Conservation (phyloP, 768 basidiomycete species). For the Artomyces pyxidatus region DNA sequence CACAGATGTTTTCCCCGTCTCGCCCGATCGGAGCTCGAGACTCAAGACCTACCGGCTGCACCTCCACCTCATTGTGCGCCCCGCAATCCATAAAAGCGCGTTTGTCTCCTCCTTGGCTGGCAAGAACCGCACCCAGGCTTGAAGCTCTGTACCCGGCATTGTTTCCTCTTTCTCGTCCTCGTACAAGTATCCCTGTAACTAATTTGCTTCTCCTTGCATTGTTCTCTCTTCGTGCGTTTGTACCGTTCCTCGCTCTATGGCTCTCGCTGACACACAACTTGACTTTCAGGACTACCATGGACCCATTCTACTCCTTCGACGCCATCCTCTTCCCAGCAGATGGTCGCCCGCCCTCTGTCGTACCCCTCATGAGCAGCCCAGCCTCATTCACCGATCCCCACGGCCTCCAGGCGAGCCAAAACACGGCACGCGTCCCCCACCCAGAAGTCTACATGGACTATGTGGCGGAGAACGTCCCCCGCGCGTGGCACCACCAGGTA, state of each 20-base stretch:
- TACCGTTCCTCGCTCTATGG: not conserved
- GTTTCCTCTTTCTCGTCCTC: not conserved
- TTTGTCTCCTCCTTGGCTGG: not conserved
- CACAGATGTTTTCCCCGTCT: not conserved
- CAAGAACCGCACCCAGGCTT: not conserved
- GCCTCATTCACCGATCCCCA: constrained; percentile 15
- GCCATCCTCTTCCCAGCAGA: constrained; percentile 76
- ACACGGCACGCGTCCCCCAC: constrained; percentile 62
- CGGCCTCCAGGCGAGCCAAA: constrained; percentile 22
- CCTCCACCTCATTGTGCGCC: not conserved
- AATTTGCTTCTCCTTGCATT: not conserved
- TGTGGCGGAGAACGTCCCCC: constrained; percentile 62
- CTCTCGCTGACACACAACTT: constrained; percentile 8
- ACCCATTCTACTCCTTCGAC: constrained; percentile 53
- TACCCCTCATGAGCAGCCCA: constrained; percentile 68
- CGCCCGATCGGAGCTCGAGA: not conserved
- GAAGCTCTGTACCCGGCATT: too few relatives aligned
- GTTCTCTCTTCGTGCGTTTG: not conserved
- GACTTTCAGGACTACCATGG: constrained; percentile 36
- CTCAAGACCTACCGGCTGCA: not conserved
- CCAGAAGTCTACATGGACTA: constrained; percentile 84
- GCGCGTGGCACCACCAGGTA: constrained; percentile 71
- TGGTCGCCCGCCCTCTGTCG: constrained; percentile 66
- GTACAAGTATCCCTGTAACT: not conserved
- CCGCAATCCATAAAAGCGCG: not conserved